Evolutionary conservation across 306 rosid genomes (phyloP).

Genomic region (Pterocarpus macrocarpus): DNA sequence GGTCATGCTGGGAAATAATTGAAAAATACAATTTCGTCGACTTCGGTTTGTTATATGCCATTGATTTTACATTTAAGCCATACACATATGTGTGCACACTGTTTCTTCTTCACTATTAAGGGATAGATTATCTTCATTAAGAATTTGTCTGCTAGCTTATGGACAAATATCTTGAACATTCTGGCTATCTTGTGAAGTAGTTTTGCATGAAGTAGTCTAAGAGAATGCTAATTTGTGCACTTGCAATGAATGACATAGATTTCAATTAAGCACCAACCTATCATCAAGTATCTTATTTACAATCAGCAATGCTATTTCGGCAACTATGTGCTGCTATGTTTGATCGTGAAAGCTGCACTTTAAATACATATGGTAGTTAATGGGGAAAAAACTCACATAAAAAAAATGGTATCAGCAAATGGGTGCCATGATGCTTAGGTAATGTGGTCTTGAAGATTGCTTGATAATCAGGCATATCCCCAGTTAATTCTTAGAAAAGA

Average conservation of each 20-base stretch:
- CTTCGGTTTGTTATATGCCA: no score
- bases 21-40: neutral
- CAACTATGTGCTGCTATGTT: conserved; percentile 3
- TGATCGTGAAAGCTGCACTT: conserved; percentile 9
- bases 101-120: neutral
- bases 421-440: neutral
- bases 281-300: neutral
- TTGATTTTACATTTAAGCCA: no score
- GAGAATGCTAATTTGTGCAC: conserved; percentile 33
- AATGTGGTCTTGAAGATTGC: neutral
- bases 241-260: conserved; percentile 25
- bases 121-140: conserved; percentile 11
- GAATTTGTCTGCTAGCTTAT: conserved; percentile 30
- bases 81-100: neutral
- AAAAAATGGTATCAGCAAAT: neutral
- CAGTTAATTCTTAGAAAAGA: conserved; percentile 25
- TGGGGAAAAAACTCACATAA: neutral
- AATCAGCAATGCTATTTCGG: conserved; percentile 19
- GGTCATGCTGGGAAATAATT: conserved; percentile 29
- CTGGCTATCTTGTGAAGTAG: conserved; percentile 28
- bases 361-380: neutral
- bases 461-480: conserved; percentile 17
- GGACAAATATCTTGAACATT: conserved; percentile 7
- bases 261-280: conserved; percentile 16
- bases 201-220: conserved; percentile 22